Evolutionary conservation across 1,139 yeast species (phyloP).

Genomic region (Suhomyces maxii): DNA sequence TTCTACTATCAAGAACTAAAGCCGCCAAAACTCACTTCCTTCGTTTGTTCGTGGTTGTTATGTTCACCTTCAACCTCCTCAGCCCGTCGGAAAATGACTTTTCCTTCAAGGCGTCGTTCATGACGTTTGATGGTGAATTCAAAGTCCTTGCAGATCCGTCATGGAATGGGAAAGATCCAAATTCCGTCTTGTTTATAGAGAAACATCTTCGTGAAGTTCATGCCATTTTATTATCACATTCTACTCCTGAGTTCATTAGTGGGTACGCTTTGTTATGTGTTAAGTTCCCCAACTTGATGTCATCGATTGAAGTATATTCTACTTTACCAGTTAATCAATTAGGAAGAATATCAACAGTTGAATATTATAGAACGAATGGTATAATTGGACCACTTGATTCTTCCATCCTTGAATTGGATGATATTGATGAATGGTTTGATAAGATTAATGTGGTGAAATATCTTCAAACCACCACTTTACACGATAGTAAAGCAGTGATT

Average conservation of each 20-base stretch:
- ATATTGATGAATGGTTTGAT: conserved; percentile 80
- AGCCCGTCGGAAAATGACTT: conserved; percentile 31
- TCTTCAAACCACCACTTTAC: conserved; percentile 69
- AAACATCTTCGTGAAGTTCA: conserved; percentile 54
- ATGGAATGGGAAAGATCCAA: conserved; percentile 56
- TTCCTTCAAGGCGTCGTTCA: conserved; percentile 43
- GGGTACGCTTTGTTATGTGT: conserved; percentile 72
- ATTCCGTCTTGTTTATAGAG: conserved; percentile 45
- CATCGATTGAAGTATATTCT: conserved; percentile 74
- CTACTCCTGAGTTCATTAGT: conserved; percentile 78
- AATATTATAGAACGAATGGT: conserved; percentile 71
- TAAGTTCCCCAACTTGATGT: conserved; percentile 59
- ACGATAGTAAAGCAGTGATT: conserved; percentile 60
- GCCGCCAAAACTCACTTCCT: neutral
- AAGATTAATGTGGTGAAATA: conserved; percentile 68
- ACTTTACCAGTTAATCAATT: conserved; percentile 86
- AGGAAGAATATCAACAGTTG: conserved; percentile 84
- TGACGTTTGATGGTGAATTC: conserved; percentile 47
- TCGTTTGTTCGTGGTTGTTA: conserved; percentile 13
- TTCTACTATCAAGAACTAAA: neutral
- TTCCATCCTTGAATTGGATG: conserved; percentile 65
- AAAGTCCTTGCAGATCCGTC: conserved; percentile 69
- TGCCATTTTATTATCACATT: conserved; percentile 76
- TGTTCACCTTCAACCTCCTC: conserved; percentile 45
- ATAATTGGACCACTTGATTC: conserved; percentile 70